Evolutionary conservation across 805 yeast species (phyloP), one percentile per base, ranked within the genome.

Genomic region (Nakazawaea wyomingensis): DNA sequence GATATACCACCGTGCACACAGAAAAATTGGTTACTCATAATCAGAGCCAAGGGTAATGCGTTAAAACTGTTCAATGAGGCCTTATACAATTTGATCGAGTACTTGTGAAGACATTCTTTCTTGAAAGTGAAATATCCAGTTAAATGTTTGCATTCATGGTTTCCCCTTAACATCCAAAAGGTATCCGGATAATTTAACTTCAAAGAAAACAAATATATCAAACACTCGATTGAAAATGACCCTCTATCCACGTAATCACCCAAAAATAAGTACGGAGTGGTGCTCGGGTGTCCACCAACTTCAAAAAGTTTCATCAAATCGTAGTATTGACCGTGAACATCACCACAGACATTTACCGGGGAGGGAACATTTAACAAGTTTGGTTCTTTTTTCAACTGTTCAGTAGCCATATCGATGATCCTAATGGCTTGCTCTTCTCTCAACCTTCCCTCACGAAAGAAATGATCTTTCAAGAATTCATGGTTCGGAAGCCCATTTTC

Each of bases 231-330:
- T 11, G 96, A 85, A 57, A 85, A 90, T 18, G 85, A 78, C 3
- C 99, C 99, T 50, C 99, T 72, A 64, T 91, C 99, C 17, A 91
- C 97, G 58, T 90, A 91, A 63, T 91, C 98, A 13, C 98, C 97
- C 44, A 90, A 64, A 55, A 91, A 90, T 42, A 90, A 66, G 59
- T 87, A 91, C 16, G 85, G 72, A 1, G 95, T 82, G n/a, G 57
- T 63, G 13, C 65, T 69, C 10, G 97, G 96, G 56, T 83, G 81
- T 2, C 98, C 98, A 31, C 96, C 96, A 14, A 89, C 91, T 59
- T 91, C 97, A 56, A 91, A 86, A 34, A 91, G 66, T 62, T 90
- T 89, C 77, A 90, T 71, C 52, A 91, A 70, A 61, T 91, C 99
- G 60, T 76, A 90, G 60, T 77, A 88, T 61, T 91, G 98, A 14